phyloP scores from a whole-genome alignment of 768 basidiomycete genomes.

The Auricularia heimuer region DNA sequence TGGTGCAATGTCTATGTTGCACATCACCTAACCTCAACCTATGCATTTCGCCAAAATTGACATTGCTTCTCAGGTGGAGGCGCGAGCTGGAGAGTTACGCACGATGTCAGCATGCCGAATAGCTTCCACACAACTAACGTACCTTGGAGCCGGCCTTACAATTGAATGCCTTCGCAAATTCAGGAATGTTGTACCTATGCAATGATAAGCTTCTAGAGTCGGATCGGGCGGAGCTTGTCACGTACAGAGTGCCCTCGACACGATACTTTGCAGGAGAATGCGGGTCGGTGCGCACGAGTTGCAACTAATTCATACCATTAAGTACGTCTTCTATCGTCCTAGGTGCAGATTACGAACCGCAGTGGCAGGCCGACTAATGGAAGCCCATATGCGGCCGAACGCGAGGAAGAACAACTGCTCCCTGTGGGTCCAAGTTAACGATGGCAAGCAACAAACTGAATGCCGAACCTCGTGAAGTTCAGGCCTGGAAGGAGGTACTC shows the following conservation, averaged over 20 bases:
- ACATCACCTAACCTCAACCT: background rate
- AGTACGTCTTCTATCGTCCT: too few relatives aligned
- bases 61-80: slow-evolving; percentile 74
- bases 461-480: slow-evolving; percentile 51
- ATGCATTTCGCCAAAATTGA: slow-evolving; percentile 53
- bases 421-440: slow-evolving; percentile 23
- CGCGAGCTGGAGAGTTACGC: slow-evolving; percentile 44
- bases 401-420: slow-evolving; percentile 94
- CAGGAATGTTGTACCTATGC: slow-evolving; percentile 52
- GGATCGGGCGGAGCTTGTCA: too few relatives aligned
- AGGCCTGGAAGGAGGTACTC: slow-evolving; percentile 80
- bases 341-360: slow-evolving; percentile 36
- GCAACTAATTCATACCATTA: slow-evolving; percentile 34
- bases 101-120: too few relatives aligned
- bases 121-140: slow-evolving; percentile 13
- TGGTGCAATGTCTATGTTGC: background rate
- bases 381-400: slow-evolving; percentile 82
- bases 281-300: slow-evolving; percentile 76
- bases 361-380: slow-evolving; percentile 66
- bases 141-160: slow-evolving; percentile 72
- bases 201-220: too few relatives aligned
- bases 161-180: slow-evolving; percentile 81
- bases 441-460: background rate
- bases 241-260: slow-evolving; percentile 69
- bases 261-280: slow-evolving; percentile 77